Evolutionary conservation across 345 rosid genomes (phyloP).

Genomic region (Brassica juncea): DNA sequence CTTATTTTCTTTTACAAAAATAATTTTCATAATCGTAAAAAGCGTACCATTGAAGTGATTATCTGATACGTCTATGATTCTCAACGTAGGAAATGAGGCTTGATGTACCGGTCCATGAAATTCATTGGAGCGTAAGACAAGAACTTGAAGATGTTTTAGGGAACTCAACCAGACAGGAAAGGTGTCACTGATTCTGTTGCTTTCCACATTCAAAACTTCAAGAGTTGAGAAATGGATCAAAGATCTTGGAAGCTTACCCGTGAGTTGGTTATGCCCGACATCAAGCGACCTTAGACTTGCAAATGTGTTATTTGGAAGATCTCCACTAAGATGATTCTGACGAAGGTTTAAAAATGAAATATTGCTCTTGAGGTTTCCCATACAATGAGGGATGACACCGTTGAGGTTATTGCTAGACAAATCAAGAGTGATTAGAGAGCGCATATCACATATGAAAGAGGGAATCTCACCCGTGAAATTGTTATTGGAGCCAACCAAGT

Average conservation of each 20-base stretch:
- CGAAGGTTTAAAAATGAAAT: background rate
- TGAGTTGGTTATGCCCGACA: conserved; percentile 27
- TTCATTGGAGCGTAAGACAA: conserved; percentile 46
- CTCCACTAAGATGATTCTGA: background rate
- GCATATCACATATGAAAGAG: background rate
- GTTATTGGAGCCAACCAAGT: conserved; percentile 4
- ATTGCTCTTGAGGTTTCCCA: background rate
- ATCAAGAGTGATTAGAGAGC: background rate
- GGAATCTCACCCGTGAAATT: background rate
- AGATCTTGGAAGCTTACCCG: conserved; percentile 36
- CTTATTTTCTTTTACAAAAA: too few relatives aligned
- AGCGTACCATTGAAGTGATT: conserved; percentile 2
- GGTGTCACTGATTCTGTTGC: conserved; percentile 20
- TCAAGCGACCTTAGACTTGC: conserved; percentile 27
- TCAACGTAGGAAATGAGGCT: conserved; percentile 13
- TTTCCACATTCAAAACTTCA: conserved; percentile 28
- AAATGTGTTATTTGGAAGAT: conserved; percentile 16
- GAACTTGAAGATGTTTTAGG: conserved; percentile 39
- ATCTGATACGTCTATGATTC: conserved; percentile 6
- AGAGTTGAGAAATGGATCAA: background rate
- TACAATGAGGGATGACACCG: background rate
- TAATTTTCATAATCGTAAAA: too few relatives aligned
- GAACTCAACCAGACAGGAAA: conserved; percentile 47
- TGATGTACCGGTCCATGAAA: background rate
- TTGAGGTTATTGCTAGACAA: background rate